phyloP scores from a whole-genome alignment of 2,329 filamentous ascomycete genomes.

The Aphanoascus verrucosus region DNA sequence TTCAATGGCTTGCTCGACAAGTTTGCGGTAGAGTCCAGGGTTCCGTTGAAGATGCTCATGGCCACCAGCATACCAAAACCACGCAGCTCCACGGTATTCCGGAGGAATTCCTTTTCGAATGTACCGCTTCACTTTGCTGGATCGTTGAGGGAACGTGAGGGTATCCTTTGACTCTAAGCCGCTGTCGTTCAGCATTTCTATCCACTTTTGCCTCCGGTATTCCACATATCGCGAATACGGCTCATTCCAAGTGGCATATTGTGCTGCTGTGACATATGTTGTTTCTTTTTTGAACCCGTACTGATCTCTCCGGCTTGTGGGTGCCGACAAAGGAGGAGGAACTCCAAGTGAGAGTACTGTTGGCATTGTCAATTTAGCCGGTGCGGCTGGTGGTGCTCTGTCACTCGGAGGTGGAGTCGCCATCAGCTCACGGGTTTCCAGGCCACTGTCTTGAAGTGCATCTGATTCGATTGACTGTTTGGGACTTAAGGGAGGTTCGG shows the following conservation, averaged over 20 bases:
- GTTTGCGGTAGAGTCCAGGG: constrained; percentile 61
- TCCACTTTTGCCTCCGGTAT: constrained; percentile 72
- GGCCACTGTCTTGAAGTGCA: not conserved
- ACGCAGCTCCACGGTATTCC: constrained; percentile 87
- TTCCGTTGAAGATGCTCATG: constrained; percentile 67
- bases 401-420: not conserved
- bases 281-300: constrained; percentile 89
- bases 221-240: constrained; percentile 65
- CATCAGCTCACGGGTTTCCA: not conserved
- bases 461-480: not conserved
- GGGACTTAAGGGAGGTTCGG: not conserved
- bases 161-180: constrained; percentile 62
- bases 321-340: constrained; percentile 28
- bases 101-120: constrained; percentile 88
- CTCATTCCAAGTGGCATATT: constrained; percentile 73
- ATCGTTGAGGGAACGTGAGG: constrained; percentile 66
- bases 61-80: constrained; percentile 93
- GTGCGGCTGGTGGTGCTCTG: not conserved
- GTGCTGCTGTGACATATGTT: constrained; percentile 61
- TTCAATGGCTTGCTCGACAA: constrained; percentile 57
- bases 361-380: constrained; percentile 5
- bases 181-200: constrained; percentile 62
- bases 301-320: constrained; percentile 51
- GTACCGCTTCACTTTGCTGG: constrained; percentile 76
- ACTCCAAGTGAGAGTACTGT: constrained; percentile 28